A percentile compares a stretch with the other conserved stretches of the same genome.
Conservation (phyloP, 2,329 filamentous ascomycete genomes). For the Arthrobotrys pseudoclavata region DNA sequence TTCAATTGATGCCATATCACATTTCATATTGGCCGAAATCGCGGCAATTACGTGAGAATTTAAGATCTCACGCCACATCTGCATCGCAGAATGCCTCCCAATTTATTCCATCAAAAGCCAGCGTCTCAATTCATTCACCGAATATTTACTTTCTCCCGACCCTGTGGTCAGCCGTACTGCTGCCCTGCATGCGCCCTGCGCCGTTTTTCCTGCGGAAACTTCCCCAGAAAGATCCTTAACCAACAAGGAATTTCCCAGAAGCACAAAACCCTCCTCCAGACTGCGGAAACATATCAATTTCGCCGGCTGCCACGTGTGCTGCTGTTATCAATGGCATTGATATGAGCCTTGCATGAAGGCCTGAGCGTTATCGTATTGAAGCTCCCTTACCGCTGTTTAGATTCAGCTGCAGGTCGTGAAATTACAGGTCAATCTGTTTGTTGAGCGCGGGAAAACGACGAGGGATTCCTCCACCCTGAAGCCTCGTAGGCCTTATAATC, state of each 20-base stretch:
- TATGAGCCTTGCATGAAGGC: constrained; percentile 44
- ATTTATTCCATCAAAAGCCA: constrained; percentile 35
- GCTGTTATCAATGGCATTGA: constrained; percentile 36
- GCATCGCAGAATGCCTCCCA: constrained; percentile 36
- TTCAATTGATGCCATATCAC: constrained; percentile 6
- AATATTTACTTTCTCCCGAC: constrained; percentile 27
- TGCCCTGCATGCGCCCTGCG: constrained; percentile 7
- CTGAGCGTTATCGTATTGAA: constrained; percentile 44
- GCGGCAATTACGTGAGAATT: constrained; percentile 42
- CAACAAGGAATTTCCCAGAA: constrained; percentile 19
- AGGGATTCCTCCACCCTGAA: constrained; percentile 13
- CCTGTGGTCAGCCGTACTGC: constrained; percentile 36
- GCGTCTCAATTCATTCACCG: constrained; percentile 29
- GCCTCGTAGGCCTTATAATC: constrained; percentile 34
- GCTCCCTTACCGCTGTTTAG: constrained; percentile 32
- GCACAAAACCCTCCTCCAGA: constrained; percentile 25
- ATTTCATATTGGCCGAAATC: constrained; percentile 24
- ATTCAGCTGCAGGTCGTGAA: constrained; percentile 37
- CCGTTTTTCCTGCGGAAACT: constrained; percentile 25
- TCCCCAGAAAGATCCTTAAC: constrained; percentile 6
- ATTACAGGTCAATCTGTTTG: constrained; percentile 34
- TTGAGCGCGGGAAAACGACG: constrained; percentile 15
- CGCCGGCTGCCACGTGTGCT: constrained; percentile 56
- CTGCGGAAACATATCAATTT: constrained; percentile 27
- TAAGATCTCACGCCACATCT: constrained; percentile 34